A percentile compares a stretch with the other conserved stretches of the same genome.
Conservation (phyloP, 352 stramenopile species). For the Phytopythium ostracodes region DNA sequence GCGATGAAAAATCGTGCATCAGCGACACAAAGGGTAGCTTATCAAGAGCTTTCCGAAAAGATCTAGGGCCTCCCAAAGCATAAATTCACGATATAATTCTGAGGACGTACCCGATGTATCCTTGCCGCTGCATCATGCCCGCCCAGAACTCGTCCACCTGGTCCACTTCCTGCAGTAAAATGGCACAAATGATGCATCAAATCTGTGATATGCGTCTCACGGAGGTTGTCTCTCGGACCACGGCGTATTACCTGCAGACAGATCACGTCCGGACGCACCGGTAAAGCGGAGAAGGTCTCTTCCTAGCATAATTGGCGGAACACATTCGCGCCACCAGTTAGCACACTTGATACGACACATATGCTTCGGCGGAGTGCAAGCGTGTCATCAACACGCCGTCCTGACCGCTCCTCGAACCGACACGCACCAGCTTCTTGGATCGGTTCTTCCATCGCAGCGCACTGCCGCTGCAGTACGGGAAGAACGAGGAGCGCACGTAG, state of each 20-base stretch:
- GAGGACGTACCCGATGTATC: constrained; percentile 51
- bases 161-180: constrained; percentile 58
- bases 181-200: no score
- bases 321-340: neutral
- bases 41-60: neutral
- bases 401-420: neutral
- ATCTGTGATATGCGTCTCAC: no score
- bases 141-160: constrained; percentile 74
- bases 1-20: neutral
- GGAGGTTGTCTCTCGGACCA: no score
- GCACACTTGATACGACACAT: neutral
- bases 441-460: constrained; percentile 71
- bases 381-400: neutral
- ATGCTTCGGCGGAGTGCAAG: no score
- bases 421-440: constrained; percentile 54
- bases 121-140: constrained; percentile 43
- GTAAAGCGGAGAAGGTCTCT: constrained; percentile 48
- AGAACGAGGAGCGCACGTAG: constrained; percentile 76
- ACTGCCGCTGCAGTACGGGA: constrained; percentile 68
- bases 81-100: neutral
- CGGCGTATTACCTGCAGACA: constrained; percentile 55
- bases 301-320: constrained; percentile 20
- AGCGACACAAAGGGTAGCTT: no score
- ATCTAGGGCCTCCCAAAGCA: neutral
- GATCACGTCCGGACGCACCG: constrained; percentile 64